A percentile compares a stretch with the other conserved stretches of the same genome.
Evolutionary conservation across 1,284 basidiomycete species (phyloP).

Genomic region (Trametes hirsuta): DNA sequence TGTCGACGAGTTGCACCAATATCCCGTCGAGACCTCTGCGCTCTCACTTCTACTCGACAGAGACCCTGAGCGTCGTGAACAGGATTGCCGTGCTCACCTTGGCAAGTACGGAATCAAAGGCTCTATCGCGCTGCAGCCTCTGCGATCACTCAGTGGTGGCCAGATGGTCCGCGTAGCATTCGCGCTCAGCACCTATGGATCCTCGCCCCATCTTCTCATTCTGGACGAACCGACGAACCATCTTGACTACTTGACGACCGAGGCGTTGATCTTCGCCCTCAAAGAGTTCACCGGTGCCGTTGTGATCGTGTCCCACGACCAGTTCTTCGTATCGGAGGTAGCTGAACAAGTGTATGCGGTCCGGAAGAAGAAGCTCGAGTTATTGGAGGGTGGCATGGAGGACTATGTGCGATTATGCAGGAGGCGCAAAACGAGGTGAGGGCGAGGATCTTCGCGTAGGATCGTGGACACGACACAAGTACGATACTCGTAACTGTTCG

Average conservation of each 20-base stretch:
- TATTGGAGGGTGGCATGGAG: constrained; percentile 43
- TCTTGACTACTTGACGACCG: constrained; percentile 66
- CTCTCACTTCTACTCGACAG: constrained; percentile 45
- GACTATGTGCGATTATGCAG: constrained; percentile 23
- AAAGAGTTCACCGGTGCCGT: constrained; percentile 22
- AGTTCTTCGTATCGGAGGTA: constrained; percentile 29
- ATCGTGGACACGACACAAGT: background rate
- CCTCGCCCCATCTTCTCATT: constrained; percentile 87
- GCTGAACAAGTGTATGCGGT: constrained; percentile 49
- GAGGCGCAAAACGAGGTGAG: constrained; percentile 14
- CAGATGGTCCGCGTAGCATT: constrained; percentile 57
- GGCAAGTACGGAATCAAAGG: constrained; percentile 56
- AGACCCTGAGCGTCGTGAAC: constrained; percentile 29
- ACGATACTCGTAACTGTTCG: too few species aligned
- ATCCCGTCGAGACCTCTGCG: constrained; percentile 38
- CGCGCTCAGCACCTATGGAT: constrained; percentile 50
- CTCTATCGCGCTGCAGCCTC: constrained; percentile 43
- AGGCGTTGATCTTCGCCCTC: constrained; percentile 19
- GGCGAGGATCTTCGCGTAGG: background rate
- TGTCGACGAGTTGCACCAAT: constrained; percentile 50
- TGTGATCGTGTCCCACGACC: constrained; percentile 20
- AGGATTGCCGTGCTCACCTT: constrained; percentile 46
- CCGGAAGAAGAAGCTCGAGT: constrained; percentile 42
- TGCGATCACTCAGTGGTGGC: constrained; percentile 57
- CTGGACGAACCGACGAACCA: constrained; percentile 92